Evolutionary conservation across 768 basidiomycete genomes (phyloP), one percentile per base, ranked within the genome.

Genomic region (Tricholoma furcatifolium): DNA sequence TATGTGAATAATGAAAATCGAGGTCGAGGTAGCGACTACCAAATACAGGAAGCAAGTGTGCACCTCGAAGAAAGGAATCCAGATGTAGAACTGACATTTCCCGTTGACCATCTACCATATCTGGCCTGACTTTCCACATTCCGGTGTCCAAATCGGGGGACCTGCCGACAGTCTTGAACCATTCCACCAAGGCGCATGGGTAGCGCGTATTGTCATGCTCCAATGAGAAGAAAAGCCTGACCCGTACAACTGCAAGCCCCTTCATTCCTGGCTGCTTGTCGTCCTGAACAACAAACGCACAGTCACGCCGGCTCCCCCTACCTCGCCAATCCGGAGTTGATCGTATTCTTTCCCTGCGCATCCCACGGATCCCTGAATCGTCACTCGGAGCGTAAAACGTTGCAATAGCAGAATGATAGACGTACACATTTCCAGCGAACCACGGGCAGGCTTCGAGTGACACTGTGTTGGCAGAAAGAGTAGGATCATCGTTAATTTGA

Each of bases 321-420:
- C 56, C 55, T n/a, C 59, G 57, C 71, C 72, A 75, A 1, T 51
- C 51, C 14, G 56, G 59, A 8, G 55, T 66, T 1, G 67, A 54
- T 1, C 63, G 53, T 27, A 75, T 73, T 6, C 53, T 54, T 50
- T 73, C 31, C 4, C 50, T 40, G 14, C 14, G 23, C 50, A 51
- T 51, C 17, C 41, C 35, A 9, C 34, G 14, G 32, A 64, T 49
- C 5, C 72, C 70, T 43, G 60, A 67, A 18, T 56, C 47, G 35
- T 74, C 63, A 60, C 73, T 75, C 17, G 73, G 72, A 6, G 72
- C 66, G 55, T 64, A 66, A 47, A 66, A 73, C 1, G 41, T 54
- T 3, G 71, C 63, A 17, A 57, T 32, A 0, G 70, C 71, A 17
- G 70, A 70, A 38, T 58, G 55, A 44, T 61, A 72, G 5, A 67